Conservation (phyloP, 2,329 filamentous ascomycete species). For the Beauveria varroae region DNA sequence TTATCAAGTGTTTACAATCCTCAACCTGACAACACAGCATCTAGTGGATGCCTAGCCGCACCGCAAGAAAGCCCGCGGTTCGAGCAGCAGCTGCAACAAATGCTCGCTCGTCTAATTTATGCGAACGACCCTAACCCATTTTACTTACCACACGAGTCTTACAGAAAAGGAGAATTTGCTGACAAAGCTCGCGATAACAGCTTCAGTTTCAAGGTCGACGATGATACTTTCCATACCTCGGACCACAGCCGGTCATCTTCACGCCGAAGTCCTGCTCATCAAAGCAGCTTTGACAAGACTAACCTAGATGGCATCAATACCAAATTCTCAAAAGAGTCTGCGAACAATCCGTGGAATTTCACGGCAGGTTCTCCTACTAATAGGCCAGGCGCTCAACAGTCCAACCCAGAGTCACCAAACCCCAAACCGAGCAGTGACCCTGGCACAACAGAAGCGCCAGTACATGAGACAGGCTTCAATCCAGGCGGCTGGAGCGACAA, state of each 20-base stretch:
- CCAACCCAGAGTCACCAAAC: background rate
- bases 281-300: conserved; percentile 36
- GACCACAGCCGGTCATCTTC: background rate
- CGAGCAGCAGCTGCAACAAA: conserved; percentile 31
- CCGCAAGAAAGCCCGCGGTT: conserved; percentile 26
- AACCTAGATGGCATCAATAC: conserved; percentile 57
- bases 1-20: conserved; percentile 12
- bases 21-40: conserved; percentile 15
- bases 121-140: background rate
- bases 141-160: background rate
- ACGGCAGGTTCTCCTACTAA: conserved; percentile 37
- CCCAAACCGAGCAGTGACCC: background rate
- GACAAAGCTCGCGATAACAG: conserved; percentile 32
- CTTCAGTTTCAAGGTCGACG: conserved; percentile 41
- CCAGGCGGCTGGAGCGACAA: conserved; percentile 47
- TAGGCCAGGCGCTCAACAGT: conserved; percentile 22
- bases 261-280: conserved; percentile 24
- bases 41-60: conserved; percentile 25
- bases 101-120: conserved; percentile 23
- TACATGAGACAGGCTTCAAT: conserved; percentile 33
- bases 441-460: background rate
- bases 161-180: conserved; percentile 18
- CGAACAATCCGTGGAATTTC: conserved; percentile 40
- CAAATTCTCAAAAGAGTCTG: conserved; percentile 46
- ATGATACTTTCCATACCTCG: conserved; percentile 29